Base-by-base conservation (phyloP, 169 alveolate genomes). In the Plasmodium cynomolgi region DNA sequence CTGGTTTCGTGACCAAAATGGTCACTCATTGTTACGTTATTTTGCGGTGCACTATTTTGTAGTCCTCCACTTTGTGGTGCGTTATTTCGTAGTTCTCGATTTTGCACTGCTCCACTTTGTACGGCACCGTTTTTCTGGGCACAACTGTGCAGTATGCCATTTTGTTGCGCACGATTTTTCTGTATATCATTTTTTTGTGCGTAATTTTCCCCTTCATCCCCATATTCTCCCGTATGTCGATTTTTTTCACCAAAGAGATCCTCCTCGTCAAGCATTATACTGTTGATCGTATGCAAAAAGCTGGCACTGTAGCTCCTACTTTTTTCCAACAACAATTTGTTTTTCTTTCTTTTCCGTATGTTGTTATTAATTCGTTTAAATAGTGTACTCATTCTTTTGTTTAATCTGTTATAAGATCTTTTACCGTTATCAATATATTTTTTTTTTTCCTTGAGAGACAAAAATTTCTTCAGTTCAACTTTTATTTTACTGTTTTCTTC, bases 401-500 rank as follows among this genome's bases (percentile, higher is more conserved):
- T 88, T 39, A 88, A 81, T 17, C 47, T 79, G 58, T 39, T 79
- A 88, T 79, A 88, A 9, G 77, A 79, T 23, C 44, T 7, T 17
- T 29, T 88, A 9, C 47, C 72, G 34, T 62, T 29, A 29, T 79
- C 79, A 9, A 15, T 39, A 37, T 88, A 39, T 75, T 82, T 91
- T 6, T 82, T 33, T 82, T 86, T 86, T 86, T 86, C 54, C 29
- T 86, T 29, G 29, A 86, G 93, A 50, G 81, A 50, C 80, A 75
- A 8, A 34, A 75, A 39, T 91, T 91, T 91, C 23, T 91, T 82
- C 75, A 91, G 84, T 58, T 91, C 92, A 39, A 73, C 77, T 39
- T 91, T 91, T 54, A 83, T 71, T 74, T 91, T 91, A 23, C 47
- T 50, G 74, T 91, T 91, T 82, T 91, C 95, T 68, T 91, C 85